These are phyloP conservation scores for Tylopilus subfusipes DNA, from an alignment of 768 basidiomycete species.

Conservation along the genomic window DNA sequence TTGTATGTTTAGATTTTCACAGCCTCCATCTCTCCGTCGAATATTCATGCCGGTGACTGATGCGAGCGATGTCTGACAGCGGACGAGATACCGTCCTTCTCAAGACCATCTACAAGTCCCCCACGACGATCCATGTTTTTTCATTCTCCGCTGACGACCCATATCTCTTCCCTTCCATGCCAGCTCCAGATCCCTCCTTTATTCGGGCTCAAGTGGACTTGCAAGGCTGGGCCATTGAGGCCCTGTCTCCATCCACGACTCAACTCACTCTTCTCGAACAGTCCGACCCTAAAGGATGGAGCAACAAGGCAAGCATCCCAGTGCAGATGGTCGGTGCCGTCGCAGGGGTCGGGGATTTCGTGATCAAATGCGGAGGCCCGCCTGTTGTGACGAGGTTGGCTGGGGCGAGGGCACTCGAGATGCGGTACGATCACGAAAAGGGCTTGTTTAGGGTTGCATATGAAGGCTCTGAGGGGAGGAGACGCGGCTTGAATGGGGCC, in stretches of 20 bases:
- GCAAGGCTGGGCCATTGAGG: slow-evolving; percentile 98
- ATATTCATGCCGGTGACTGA: background rate
- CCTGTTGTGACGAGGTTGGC: slow-evolving; percentile 84
- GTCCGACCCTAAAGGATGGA: slow-evolving; percentile 96
- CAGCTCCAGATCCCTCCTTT: slow-evolving; percentile 62
- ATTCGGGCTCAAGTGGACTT: slow-evolving; percentile 96
- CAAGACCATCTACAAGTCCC: slow-evolving; percentile 96
- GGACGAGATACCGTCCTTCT: slow-evolving; percentile 88
- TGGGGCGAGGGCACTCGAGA: slow-evolving; percentile 68
- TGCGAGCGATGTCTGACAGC: slow-evolving; percentile 39
- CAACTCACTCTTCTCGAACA: slow-evolving; percentile 92
- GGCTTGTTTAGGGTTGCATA: slow-evolving; percentile 81
- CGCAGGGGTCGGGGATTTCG: slow-evolving; percentile 92
- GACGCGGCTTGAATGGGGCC: slow-evolving; percentile 25
- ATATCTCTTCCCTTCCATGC: slow-evolving; percentile 76
- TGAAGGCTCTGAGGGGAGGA: slow-evolving; percentile 56
- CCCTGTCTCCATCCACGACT: slow-evolving; percentile 91
- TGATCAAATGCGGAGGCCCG: slow-evolving; percentile 93
- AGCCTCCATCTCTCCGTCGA: background rate
- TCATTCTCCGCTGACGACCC: slow-evolving; percentile 91
- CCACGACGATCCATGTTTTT: slow-evolving; percentile 91
- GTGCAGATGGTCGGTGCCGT: slow-evolving; percentile 88
- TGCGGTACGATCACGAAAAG: slow-evolving; percentile 87
- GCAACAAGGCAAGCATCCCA: slow-evolving; percentile 84
- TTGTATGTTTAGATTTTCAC: slow-evolving; percentile 55